Evolutionary conservation across 1,284 basidiomycete genomes (phyloP).

Genomic region (Moesziomyces parantarcticus): DNA sequence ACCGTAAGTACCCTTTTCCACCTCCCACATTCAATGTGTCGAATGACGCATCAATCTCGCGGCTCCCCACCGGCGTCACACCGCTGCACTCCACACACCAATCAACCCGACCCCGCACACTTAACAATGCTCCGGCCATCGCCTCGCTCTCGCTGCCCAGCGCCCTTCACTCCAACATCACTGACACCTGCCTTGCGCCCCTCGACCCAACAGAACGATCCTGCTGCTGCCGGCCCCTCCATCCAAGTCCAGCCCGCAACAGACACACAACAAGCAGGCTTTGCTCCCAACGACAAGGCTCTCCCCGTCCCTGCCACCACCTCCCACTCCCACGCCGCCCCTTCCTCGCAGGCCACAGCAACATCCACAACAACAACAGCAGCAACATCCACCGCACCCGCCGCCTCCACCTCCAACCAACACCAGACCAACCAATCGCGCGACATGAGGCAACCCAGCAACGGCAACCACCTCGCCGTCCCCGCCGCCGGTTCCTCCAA

Average conservation of each 20-base stretch:
- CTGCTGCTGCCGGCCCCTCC: constrained; percentile 25
- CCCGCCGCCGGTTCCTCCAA: constrained; percentile 25
- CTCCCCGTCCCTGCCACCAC: constrained; percentile 32
- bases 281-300: constrained; percentile 37
- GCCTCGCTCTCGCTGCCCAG: no score
- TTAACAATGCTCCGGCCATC: no score
- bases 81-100: background rate
- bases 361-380: constrained; percentile 7
- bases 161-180: constrained; percentile 4
- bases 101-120: no score
- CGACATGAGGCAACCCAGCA: constrained; percentile 29
- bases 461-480: constrained; percentile 30
- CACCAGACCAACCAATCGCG: constrained; percentile 12
- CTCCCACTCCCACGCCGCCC: constrained; percentile 38
- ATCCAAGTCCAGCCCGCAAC: constrained; percentile 34
- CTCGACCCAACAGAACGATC: constrained; percentile 16
- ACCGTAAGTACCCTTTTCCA: constrained; percentile 28
- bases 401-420: constrained; percentile 5
- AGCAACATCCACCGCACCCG: constrained; percentile 1
- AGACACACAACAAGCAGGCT: constrained; percentile 21
- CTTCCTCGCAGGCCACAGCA: constrained; percentile 1
- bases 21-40: constrained; percentile 1
- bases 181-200: background rate
- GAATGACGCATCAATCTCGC: no score
- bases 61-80: no score